Evolutionary conservation across 78 protist species (phyloP), one percentile per base, ranked within the genome.

Genomic region (Pigoraptor vietnamica): DNA sequence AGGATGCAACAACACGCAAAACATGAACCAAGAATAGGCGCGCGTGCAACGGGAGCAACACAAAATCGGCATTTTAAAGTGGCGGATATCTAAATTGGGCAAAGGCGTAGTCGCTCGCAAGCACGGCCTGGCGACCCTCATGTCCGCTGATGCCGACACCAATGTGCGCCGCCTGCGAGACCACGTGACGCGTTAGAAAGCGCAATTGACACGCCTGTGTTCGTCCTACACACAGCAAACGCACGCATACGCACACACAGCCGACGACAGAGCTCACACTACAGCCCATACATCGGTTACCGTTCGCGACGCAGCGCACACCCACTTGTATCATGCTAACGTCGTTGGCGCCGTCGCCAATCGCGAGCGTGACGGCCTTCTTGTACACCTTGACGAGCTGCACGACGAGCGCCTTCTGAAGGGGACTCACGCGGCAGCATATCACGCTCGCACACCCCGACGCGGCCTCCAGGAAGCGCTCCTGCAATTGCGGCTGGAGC

Each of bases 101-200:
- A 19, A 86, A 23, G 55, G 55, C 0, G 48, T 14, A 98, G 89
- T 97, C 99, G 0, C 93, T 29, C 24, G 99, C 96, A 40, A 94
- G 37, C 37, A 94, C 98, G 24, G 99, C 99, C 89, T 97, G 99
- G 93, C 96, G 40, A 40, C 99, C 99, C 90, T 97, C 99, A 21
- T 87, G 37, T 25, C 99, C 99, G n/a, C 89, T 36, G 91, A 98
- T 97, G 38, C 99, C 99, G 2, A 99, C 96, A 82, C 99, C 99
- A 14, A 97, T 95, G 39, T 95, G 95, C 24, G 97, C 96, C 37
- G 92, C 91, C 86, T 94, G 94, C 48, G n/a, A 14, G 29, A 48
- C 29, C 29, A 48, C 6, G n/a, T n/a, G n/a, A n/a, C n/a, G n/a
- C 38, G 34, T 25, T 2, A 2, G 32, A 2, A 81, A 2, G 38